Conservation (phyloP, 139 green algal species). For the Chlorella sp. region DNA sequence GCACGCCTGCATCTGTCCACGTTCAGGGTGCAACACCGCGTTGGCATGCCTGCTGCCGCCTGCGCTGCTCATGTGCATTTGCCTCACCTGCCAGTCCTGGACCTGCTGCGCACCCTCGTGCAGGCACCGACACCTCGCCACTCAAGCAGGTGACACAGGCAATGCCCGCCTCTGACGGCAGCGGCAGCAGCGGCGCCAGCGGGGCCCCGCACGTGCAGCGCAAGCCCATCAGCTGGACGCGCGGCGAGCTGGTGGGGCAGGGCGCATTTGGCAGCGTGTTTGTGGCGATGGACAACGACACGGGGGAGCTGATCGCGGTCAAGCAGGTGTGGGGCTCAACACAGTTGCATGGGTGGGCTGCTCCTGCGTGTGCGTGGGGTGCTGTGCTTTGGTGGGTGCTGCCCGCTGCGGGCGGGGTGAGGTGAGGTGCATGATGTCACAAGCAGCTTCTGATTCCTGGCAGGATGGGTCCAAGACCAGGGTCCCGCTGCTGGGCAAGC, state of each 20-base stretch:
- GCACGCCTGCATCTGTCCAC: too few relatives aligned
- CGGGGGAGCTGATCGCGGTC: constrained; percentile 92
- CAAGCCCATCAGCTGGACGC: constrained; percentile 77
- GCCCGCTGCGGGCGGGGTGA: too few relatives aligned
- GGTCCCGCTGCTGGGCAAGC: too few relatives aligned
- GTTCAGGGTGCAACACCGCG: too few relatives aligned
- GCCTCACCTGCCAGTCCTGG: not conserved
- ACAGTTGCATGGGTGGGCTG: not conserved
- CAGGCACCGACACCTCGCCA: constrained; percentile 9
- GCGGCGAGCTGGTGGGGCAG: constrained; percentile 89
- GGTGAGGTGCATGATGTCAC: too few relatives aligned
- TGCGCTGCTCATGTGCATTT: not conserved
- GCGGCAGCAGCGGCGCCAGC: not conserved
- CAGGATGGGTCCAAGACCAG: too few relatives aligned
- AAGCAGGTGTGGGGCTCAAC: constrained; percentile 81
- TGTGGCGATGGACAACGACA: constrained; percentile 90
- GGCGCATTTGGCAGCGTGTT: constrained; percentile 96
- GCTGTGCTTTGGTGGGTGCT: too few relatives aligned
- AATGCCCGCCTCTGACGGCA: not conserved
- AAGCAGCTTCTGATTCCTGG: too few relatives aligned
- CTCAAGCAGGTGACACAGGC: not conserved
- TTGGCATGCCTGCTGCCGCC: not conserved
- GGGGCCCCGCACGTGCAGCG: constrained; percentile 10
- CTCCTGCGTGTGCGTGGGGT: not conserved
- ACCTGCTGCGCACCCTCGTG: not conserved